These are phyloP conservation scores for Trichosporon coremiiforme DNA, from an alignment of 1,284 basidiomycete genomes.

Conservation along the genomic window DNA sequence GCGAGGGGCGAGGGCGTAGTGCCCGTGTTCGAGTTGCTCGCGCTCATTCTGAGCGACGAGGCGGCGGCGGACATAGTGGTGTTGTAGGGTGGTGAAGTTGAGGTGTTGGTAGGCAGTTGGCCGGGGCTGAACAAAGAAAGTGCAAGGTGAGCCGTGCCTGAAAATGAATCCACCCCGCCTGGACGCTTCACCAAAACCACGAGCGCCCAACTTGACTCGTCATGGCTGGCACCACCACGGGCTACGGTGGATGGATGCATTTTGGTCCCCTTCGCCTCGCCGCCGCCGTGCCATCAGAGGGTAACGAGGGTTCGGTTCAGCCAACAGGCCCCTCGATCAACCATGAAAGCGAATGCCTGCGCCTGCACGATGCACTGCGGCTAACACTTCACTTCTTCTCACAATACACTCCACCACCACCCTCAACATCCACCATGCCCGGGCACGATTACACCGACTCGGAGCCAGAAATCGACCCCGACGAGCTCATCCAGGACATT, in stretches of 20 bases:
- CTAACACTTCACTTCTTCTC: not conserved
- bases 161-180: slow-evolving; percentile 5
- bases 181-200: not conserved
- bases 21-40: slow-evolving; percentile 4
- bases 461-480: slow-evolving; percentile 31
- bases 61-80: slow-evolving; percentile 22
- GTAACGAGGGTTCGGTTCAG: not conserved
- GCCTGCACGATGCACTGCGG: not conserved
- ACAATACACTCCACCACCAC: not conserved
- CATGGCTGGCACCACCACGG: not conserved
- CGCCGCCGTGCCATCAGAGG: not conserved
- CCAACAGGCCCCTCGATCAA: slow-evolving; percentile 10
- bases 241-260: not conserved
- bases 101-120: not conserved
- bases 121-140: slow-evolving; percentile 14
- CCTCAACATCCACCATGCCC: slow-evolving; percentile 26
- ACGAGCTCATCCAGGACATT: slow-evolving; percentile 18
- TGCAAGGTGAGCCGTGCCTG: slow-evolving; percentile 22
- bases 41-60: slow-evolving; percentile 18
- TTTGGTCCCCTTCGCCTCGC: not conserved
- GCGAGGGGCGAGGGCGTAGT: not conserved
- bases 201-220: slow-evolving; percentile 4
- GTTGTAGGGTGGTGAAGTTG: not conserved
- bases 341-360: slow-evolving; percentile 8
- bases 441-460: slow-evolving; percentile 41